Percentiles rank a stretch among this genome's conserved stretches.
phyloP scores from a whole-genome alignment of 1,284 basidiomycete species.

The Tylopilus orsonianus region DNA sequence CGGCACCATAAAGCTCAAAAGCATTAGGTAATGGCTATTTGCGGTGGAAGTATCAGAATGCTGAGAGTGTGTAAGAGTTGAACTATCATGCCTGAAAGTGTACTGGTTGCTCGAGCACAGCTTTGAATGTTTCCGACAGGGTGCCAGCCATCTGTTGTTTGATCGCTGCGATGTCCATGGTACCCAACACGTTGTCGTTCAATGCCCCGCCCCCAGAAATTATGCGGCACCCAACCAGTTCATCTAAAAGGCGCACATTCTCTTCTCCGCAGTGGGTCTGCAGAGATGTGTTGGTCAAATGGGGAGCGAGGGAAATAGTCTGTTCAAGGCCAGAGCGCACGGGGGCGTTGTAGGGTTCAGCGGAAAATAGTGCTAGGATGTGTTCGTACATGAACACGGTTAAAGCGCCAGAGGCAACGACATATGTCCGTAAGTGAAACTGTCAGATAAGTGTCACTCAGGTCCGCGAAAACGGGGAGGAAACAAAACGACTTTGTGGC shows the following conservation, averaged over 20 bases:
- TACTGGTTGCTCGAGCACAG: slow-evolving; percentile 80
- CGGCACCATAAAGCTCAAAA: slow-evolving; percentile 94
- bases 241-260: slow-evolving; percentile 73
- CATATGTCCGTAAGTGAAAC: slow-evolving; percentile 96
- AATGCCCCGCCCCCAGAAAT: slow-evolving; percentile 37
- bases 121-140: slow-evolving; percentile 82
- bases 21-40: slow-evolving; percentile 83
- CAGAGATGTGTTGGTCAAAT: slow-evolving; percentile 96
- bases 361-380: slow-evolving; percentile 86
- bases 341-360: slow-evolving; percentile 59
- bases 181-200: slow-evolving; percentile 24
- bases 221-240: slow-evolving; percentile 67
- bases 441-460: slow-evolving; percentile 34
- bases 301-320: slow-evolving; percentile 54
- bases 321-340: slow-evolving; percentile 25
- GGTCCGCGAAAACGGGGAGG: slow-evolving; percentile 5
- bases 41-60: not conserved
- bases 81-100: slow-evolving; percentile 73
- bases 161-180: slow-evolving; percentile 54
- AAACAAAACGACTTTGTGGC: slow-evolving; percentile 62
- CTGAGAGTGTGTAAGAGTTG: not conserved
- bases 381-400: slow-evolving; percentile 79
- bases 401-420: slow-evolving; percentile 81
- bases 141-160: slow-evolving; percentile 64
- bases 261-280: slow-evolving; percentile 70